Percentiles rank a stretch among this genome's conserved stretches.
phyloP scores from a whole-genome alignment of 2,329 filamentous ascomycete species.

The Penicillium janthinellum region DNA sequence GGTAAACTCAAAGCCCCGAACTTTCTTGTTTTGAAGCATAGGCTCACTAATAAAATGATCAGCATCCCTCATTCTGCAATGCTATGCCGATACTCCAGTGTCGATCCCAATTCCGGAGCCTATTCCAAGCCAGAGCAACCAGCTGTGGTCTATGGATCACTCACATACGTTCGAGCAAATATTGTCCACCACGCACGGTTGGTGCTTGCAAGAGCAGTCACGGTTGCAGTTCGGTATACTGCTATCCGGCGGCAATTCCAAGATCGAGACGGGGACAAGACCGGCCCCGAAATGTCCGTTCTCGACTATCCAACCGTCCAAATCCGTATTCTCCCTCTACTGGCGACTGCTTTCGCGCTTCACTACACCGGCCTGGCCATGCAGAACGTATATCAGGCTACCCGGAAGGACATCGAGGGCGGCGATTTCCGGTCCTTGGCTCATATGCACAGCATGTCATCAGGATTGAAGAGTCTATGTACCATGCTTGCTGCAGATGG shows the following conservation, averaged over 20 bases:
- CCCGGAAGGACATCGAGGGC: slow-evolving; percentile 49
- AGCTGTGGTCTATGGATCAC: slow-evolving; percentile 53
- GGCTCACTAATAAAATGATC: not conserved
- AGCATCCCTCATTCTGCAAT: slow-evolving; percentile 52
- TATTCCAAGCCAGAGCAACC: slow-evolving; percentile 52
- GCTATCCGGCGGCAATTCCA: slow-evolving; percentile 53
- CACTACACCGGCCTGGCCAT: slow-evolving; percentile 50
- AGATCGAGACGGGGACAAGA: slow-evolving; percentile 54
- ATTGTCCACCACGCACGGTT: slow-evolving; percentile 52
- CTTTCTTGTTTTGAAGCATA: not conserved
- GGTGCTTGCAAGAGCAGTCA: slow-evolving; percentile 56
- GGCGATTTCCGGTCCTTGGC: slow-evolving; percentile 54
- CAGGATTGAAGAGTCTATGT: slow-evolving; percentile 56
- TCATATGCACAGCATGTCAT: slow-evolving; percentile 57
- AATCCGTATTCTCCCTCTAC: slow-evolving; percentile 55
- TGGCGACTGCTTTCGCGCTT: slow-evolving; percentile 57
- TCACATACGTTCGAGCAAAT: slow-evolving; percentile 52
- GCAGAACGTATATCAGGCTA: slow-evolving; percentile 51
- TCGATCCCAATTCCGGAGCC: slow-evolving; percentile 49
- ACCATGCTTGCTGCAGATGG: slow-evolving; percentile 57
- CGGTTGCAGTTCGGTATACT: slow-evolving; percentile 55
- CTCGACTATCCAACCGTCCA: slow-evolving; percentile 59
- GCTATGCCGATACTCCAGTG: slow-evolving; percentile 52
- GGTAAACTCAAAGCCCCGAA: slow-evolving; percentile 15
- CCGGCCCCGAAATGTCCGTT: slow-evolving; percentile 51